phyloP scores from a whole-genome alignment of 2,329 filamentous ascomycete genomes.

The Scedosporium minutisporum region DNA sequence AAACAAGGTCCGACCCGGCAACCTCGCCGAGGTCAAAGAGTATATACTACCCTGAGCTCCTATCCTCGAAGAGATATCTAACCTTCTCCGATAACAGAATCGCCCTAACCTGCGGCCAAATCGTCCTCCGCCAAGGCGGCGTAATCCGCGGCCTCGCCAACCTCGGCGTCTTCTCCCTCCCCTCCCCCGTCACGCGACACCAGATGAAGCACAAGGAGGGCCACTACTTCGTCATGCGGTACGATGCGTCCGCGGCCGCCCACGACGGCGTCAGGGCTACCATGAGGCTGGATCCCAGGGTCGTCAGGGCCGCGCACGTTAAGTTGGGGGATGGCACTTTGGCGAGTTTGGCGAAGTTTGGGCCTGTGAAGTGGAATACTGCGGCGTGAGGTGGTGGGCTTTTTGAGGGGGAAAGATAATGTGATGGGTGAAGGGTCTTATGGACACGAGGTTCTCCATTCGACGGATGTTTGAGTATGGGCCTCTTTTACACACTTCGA shows the following conservation, averaged over 20 bases:
- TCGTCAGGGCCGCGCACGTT: slow-evolving; percentile 80
- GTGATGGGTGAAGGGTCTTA: not conserved
- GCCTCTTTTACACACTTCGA: no score
- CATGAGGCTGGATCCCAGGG: slow-evolving; percentile 75
- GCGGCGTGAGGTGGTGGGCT: not conserved
- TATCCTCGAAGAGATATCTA: not conserved
- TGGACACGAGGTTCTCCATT: no score
- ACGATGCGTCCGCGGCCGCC: slow-evolving; percentile 65
- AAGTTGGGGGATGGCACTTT: slow-evolving; percentile 65
- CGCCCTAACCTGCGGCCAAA: slow-evolving; percentile 71
- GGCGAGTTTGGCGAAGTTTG: slow-evolving; percentile 39
- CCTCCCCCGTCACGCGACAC: slow-evolving; percentile 67
- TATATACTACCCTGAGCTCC: slow-evolving; percentile 35
- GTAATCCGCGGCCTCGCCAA: slow-evolving; percentile 89
- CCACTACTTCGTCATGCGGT: slow-evolving; percentile 97
- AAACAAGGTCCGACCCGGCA: slow-evolving; percentile 78
- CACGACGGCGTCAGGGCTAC: slow-evolving; percentile 69
- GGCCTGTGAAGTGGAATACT: slow-evolving; percentile 39
- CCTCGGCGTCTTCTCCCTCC: slow-evolving; percentile 88
- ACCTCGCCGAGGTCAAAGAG: slow-evolving; percentile 89
- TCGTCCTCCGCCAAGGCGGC: slow-evolving; percentile 74
- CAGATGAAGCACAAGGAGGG: slow-evolving; percentile 76
- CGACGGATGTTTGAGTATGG: no score
- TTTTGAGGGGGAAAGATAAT: no score
- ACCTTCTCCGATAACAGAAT: slow-evolving; percentile 35